These are phyloP conservation scores for Penicillium sp. DNA, from an alignment of 2,329 filamentous ascomycete genomes.

Conservation along the genomic window DNA sequence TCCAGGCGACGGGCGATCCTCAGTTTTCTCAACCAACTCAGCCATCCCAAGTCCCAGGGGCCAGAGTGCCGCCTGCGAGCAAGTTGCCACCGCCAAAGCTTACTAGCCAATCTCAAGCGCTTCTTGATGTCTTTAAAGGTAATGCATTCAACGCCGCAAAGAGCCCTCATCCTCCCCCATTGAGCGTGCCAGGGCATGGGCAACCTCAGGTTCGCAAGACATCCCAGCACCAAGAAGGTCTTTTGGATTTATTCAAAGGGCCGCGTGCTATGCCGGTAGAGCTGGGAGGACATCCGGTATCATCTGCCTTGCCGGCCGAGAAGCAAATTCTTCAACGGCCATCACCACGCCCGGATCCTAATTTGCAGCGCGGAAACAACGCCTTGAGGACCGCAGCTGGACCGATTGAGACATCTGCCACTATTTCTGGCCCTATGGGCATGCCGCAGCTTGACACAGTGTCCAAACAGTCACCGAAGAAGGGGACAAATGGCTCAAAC, in stretches of 20 bases:
- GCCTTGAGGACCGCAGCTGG: conserved; percentile 14
- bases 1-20: conserved; percentile 48
- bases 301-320: conserved; percentile 23
- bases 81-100: conserved; percentile 59
- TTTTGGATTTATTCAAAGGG: conserved; percentile 36
- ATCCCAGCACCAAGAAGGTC: conserved; percentile 39
- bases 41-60: conserved; percentile 37
- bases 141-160: conserved; percentile 27
- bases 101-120: conserved; percentile 56
- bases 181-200: conserved; percentile 14
- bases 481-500: conserved; percentile 20
- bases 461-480: conserved; percentile 27
- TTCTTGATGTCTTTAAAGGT: conserved; percentile 59
- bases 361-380: conserved; percentile 15
- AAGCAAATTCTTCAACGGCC: conserved; percentile 37
- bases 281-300: conserved; percentile 45
- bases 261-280: conserved; percentile 34
- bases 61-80: conserved; percentile 54
- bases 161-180: conserved; percentile 16
- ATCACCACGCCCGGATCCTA: conserved; percentile 7
- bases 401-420: conserved; percentile 36
- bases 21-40: conserved; percentile 42
- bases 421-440: conserved; percentile 41
- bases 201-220: conserved; percentile 20
- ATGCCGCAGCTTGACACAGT: conserved; percentile 40